A percentile compares a stretch with the other conserved stretches of the same genome.
phyloP scores from a whole-genome alignment of 2,329 filamentous ascomycete species.

The Ilyonectria destructans region DNA sequence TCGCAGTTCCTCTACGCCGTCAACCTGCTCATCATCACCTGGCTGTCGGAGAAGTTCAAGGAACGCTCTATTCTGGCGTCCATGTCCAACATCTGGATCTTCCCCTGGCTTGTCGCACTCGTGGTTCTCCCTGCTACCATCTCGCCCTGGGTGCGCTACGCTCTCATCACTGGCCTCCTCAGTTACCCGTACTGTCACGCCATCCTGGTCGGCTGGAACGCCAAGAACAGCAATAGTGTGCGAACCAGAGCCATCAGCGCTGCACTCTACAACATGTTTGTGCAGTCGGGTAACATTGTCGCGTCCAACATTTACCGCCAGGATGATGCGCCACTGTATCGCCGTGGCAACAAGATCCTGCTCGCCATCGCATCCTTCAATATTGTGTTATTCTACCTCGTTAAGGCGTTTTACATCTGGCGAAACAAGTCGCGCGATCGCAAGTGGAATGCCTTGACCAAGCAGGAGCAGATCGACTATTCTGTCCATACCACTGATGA shows the following conservation, averaged over 20 bases:
- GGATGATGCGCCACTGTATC: conserved; percentile 70
- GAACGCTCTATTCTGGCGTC: conserved; percentile 64
- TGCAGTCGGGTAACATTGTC: conserved; percentile 62
- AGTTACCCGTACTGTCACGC: conserved; percentile 64
- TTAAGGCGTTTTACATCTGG: conserved; percentile 65
- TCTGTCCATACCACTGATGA: conserved; percentile 66
- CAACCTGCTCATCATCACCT: conserved; percentile 64
- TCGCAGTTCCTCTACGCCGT: conserved; percentile 62
- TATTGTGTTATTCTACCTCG: conserved; percentile 61
- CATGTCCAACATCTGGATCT: conserved; percentile 65
- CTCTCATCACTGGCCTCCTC: conserved; percentile 57
- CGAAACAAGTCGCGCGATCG: conserved; percentile 62
- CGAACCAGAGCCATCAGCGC: conserved; percentile 74
- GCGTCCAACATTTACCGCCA: conserved; percentile 62
- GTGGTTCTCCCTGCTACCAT: conserved; percentile 56
- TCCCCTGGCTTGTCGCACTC: conserved; percentile 65
- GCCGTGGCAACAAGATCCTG: conserved; percentile 65
- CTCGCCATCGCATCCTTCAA: conserved; percentile 65
- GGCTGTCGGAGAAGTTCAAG: conserved; percentile 61
- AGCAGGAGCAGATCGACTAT: conserved; percentile 65
- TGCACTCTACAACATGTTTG: conserved; percentile 74
- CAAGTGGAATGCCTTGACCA: conserved; percentile 61
- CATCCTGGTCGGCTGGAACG: conserved; percentile 71
- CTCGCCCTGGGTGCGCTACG: conserved; percentile 61
- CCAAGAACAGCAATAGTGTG: conserved; percentile 75